These are phyloP conservation scores for Penicillium malachiteum DNA, from an alignment of 495 filamentous ascomycete species.

Conservation along the genomic window DNA sequence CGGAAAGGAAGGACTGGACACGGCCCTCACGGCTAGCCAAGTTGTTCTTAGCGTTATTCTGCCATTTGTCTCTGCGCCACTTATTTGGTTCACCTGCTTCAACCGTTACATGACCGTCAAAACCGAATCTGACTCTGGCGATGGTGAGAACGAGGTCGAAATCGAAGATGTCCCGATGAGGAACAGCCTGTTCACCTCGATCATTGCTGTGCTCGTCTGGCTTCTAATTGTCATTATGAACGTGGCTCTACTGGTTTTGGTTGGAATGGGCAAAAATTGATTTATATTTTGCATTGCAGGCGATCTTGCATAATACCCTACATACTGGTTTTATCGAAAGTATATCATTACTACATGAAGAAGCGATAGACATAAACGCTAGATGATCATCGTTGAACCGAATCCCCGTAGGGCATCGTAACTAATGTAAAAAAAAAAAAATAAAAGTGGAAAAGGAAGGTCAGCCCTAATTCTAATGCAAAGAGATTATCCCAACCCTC, in stretches of 20 bases:
- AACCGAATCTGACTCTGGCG: conserved; percentile 24
- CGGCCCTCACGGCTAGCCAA: conserved; percentile 74
- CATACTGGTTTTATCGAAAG: neutral
- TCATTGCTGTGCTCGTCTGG: conserved; percentile 62
- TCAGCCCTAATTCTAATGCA: too few relatives aligned
- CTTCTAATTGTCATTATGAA: conserved; percentile 71
- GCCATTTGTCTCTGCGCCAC: conserved; percentile 76
- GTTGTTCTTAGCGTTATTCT: conserved; percentile 79
- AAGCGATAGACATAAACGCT: conserved; percentile 2
- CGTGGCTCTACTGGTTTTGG: conserved; percentile 65
- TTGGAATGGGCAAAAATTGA: conserved; percentile 55
- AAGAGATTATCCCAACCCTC: conserved; percentile 33
- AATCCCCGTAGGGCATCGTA: neutral
- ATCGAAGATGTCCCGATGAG: conserved; percentile 48
- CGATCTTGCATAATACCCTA: neutral
- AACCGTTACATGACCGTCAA: conserved; percentile 77
- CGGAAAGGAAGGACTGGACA: conserved; percentile 66
- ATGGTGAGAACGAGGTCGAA: conserved; percentile 23
- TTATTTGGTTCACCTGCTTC: conserved; percentile 85
- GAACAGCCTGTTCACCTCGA: conserved; percentile 58
- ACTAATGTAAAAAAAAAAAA: neutral
- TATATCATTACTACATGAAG: neutral
- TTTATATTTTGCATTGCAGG: conserved; percentile 1
- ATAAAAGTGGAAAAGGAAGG: neutral
- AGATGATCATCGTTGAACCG: neutral